Base-by-base conservation (phyloP, 129 eudicot genomes). In the Smallanthus sonchifolius region DNA sequence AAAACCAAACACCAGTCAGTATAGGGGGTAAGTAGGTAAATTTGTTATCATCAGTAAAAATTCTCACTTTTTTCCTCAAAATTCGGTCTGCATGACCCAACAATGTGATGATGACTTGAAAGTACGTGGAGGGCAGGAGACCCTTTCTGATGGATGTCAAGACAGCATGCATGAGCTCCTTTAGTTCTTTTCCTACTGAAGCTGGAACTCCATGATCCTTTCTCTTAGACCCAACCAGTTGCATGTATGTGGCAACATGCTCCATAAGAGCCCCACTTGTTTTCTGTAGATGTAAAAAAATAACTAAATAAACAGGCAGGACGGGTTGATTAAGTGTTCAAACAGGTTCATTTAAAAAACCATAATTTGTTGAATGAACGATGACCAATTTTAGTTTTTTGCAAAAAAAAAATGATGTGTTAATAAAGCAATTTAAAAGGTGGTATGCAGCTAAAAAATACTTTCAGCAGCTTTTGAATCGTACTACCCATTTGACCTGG, bases 221-320 rank as follows among this genome's bases (percentile, higher is more conserved):
- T 83, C 78, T 82, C 51, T 80, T 86, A 7, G 79, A 73, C 67
- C 90, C 91, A 38, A 82, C 65, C 68, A 88, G 73, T 83, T 84
- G 92, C 72, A 83, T 74, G 77, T 85, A 92, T 74, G 54, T 77
- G 34, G 92, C 87, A 63, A 85, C 88, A 83, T 60, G 86, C 83
- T 86, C 91, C 86, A 87, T 84, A 15, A 94, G 86, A 10, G 71
- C 93, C 67, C 89, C 91, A 65, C 73, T 71, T 57, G 88, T 82
- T 57, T 73, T 65, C 95, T 91, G 88, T 62, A 78, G 16, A 71
- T 34, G 54, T 45, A 44, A 65, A 45, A 45, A 7, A 6, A 39
- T 16, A 60, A 47, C 44, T 24, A 55, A 43, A n/a, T 28, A 2
- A 24, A 4, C 19, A 7, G 13, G 40, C 14, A 0, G 10, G 2